These are phyloP conservation scores for Hyaloscypha variabilis DNA, from an alignment of 495 filamentous ascomycete genomes.

Conservation along the genomic window DNA sequence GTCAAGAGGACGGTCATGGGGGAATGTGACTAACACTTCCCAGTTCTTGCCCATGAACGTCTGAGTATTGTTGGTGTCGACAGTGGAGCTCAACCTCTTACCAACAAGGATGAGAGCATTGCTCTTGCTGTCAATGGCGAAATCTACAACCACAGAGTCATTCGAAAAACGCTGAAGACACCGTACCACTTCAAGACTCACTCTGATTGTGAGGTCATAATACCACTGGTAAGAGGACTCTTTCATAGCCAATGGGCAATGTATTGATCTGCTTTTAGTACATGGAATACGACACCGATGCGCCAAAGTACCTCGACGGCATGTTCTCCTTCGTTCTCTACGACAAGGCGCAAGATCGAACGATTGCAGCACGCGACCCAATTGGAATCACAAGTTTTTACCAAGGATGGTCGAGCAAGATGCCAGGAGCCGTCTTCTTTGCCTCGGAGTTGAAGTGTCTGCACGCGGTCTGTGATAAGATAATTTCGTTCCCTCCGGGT, in stretches of 20 bases:
- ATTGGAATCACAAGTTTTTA: conserved; percentile 98
- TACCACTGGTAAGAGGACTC: conserved; percentile 75
- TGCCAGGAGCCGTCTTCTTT: conserved; percentile 88
- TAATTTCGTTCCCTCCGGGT: conserved; percentile 90
- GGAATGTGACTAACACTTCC: conserved; percentile 34
- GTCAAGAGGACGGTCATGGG: background rate
- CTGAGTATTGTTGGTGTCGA: conserved; percentile 97
- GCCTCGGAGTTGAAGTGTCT: conserved; percentile 96
- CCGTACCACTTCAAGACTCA: conserved; percentile 95
- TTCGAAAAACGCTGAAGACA: conserved; percentile 79
- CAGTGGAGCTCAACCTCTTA: conserved; percentile 90
- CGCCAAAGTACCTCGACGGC: conserved; percentile 92
- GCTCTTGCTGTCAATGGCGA: conserved; percentile 98
- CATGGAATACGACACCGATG: conserved; percentile 86
- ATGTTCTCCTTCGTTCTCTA: conserved; percentile 99
- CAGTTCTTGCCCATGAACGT: conserved; percentile 96
- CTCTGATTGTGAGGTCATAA: conserved; percentile 97
- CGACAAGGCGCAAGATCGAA: conserved; percentile 88
- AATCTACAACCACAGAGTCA: conserved; percentile 97
- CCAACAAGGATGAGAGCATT: conserved; percentile 86
- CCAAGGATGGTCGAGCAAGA: conserved; percentile 82
- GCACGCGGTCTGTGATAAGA: conserved; percentile 92
- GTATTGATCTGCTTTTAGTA: conserved; percentile 62
- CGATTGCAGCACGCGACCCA: conserved; percentile 91
- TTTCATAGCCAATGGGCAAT: background rate